Base-by-base conservation (phyloP, 192 early-diverging fungal species). In the Coemansia javaensis region DNA sequence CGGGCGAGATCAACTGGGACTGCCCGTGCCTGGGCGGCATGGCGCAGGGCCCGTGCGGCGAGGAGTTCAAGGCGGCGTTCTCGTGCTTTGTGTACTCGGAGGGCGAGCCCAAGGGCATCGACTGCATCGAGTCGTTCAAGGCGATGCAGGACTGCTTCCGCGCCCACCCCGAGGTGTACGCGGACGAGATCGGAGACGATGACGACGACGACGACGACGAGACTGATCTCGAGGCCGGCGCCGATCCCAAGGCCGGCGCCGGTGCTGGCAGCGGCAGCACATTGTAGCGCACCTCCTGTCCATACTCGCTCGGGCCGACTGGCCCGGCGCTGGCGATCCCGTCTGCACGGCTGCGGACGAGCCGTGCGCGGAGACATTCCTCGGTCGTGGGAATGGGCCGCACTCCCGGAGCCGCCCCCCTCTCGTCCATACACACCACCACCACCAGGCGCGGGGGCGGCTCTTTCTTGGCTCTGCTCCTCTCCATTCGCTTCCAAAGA, bases 31-130 rank as follows among this genome's bases (percentile, higher is more conserved):
- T 98, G 6, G 93, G 87, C 28, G 85, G 83, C 27, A 99, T 99
- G 96, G 90, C 90, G 10, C 78, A 90, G 22, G 90, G 90, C 12
- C 90, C 96, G n/a, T 99, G 96, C 64, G 96, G 93, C 18, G 94
- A 97, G 50, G 69, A 83, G 49, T 99, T 99, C 80, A 96, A 96
- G 62, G 85, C 79, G 6, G 93, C 94, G 13, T 99, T 99, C 51
- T 90, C 91, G 7, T 99, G 96, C 64, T 99, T 96, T 82, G 90
- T 96, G 20, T 90, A 88, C 56, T 93, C 90, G 2, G 86, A 79
- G 28, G 85, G 83, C 31, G 94, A 97, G 41, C 96, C 94, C 24
- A 94, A 99, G 70, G 96, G 96, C n/a, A 81, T 88, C 21, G 94
- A 99, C 69, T 99, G 96, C 52, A 76, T 99, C 23, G 90, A 91